A percentile compares a stretch with the other conserved stretches of the same genome.
Evolutionary conservation across 805 yeast species (phyloP).

Genomic region (Zygotorulaspora danielsina): DNA sequence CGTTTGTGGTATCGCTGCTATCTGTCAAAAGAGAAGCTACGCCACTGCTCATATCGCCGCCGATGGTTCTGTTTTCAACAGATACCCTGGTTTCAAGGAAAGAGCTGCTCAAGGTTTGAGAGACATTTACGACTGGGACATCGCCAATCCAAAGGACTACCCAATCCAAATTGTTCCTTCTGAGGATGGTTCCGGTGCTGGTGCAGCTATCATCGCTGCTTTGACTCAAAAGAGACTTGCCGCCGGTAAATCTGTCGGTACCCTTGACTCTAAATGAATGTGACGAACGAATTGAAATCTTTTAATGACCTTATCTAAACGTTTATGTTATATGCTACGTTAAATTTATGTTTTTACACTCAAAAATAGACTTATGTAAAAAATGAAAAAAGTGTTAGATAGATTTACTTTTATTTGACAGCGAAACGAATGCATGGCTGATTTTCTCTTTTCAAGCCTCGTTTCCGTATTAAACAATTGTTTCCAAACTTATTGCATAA

Average conservation of each 20-base stretch:
- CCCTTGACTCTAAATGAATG: constrained; percentile 17
- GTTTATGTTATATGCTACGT: constrained; percentile 5
- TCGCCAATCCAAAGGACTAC: constrained; percentile 45
- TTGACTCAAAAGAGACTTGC: constrained; percentile 76
- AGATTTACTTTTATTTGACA: background rate
- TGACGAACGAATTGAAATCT: constrained; percentile 8
- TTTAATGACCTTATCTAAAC: constrained; percentile 13
- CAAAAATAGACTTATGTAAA: background rate
- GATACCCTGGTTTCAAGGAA: constrained; percentile 85
- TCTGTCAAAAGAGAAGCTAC: constrained; percentile 79
- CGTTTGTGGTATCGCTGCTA: constrained; percentile 92
- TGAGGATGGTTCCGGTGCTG: constrained; percentile 98
- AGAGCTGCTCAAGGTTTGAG: constrained; percentile 84
- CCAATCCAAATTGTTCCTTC: constrained; percentile 88
- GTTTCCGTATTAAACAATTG: constrained; percentile 72
- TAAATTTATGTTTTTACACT: constrained; percentile 2
- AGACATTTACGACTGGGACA: constrained; percentile 81
- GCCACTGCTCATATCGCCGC: constrained; percentile 85
- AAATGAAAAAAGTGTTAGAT: background rate
- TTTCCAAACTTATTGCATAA: constrained; percentile 89
- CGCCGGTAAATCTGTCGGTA: constrained; percentile 67
- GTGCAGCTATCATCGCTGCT: constrained; percentile 98
- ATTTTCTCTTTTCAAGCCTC: background rate
- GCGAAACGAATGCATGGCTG: background rate
- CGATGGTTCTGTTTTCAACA: constrained; percentile 94